Base-by-base conservation (phyloP, 2,329 filamentous ascomycete species). In the Hypomyces rosellus region DNA sequence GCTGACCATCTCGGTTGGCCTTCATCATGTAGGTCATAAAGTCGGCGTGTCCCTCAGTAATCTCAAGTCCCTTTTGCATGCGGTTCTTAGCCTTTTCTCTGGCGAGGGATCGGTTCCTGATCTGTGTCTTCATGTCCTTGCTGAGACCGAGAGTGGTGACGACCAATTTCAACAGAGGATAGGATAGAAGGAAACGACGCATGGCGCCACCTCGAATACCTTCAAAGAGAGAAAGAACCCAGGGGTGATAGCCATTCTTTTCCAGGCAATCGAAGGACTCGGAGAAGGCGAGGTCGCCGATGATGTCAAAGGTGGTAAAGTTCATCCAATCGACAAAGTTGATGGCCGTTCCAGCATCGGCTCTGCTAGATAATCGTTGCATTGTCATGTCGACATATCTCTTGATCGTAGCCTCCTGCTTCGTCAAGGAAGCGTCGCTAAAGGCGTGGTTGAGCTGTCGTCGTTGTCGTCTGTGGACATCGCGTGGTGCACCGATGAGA, bases 251-350 rank as follows among this genome's bases (percentile, higher is more conserved):
- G 20, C 55, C 55, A 36, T 54, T 55, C 39, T 56, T 59, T n/a
- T 63, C 54, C 8, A 73, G 55, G 49, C 65, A 64, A 14, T 60
- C 58, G 52, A 73, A 74, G 0, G 69, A 65, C 42, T 74, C 66
- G 12, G 69, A 71, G 54, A 75, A 76, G 0, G 69, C 65, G 30
- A 77, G 61, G 39, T 64, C 57, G 6, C 63, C 61, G n/a, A 72
- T 67, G 16, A 74, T 67, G 55, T 74, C 71, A 51, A 74, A 69
- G 0, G 69, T 65, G 2, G 63, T 57, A 51, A 67, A 69, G 42
- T 69, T 67, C 48, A 62, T 59, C 67, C 67, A 71, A 33, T 65
- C 55, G 11, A 59, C 58, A 51, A 70, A 59, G 34, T 63, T 56
- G 42, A 62, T 41, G 1, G 45, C 11, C 38, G 52, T 34, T 2